Conservation (phyloP, 202 grass and related monocot species). For the Saccharum hybrid region DNA sequence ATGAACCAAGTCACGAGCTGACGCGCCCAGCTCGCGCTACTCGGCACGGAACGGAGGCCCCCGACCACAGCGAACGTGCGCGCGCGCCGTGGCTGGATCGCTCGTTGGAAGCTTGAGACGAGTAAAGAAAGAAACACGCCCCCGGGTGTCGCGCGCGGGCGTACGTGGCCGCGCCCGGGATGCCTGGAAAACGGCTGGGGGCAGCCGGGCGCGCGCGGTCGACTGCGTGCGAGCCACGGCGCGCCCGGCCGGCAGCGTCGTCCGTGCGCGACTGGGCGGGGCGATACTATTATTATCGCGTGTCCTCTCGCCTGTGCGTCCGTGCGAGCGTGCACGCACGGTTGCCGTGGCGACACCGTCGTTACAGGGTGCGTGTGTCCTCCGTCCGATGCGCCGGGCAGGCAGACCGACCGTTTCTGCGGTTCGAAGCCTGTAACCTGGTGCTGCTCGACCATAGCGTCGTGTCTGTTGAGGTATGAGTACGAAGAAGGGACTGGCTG, state of each 20-base stretch:
- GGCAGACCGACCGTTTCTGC: constrained; percentile 37
- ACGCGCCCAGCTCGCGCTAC: background rate
- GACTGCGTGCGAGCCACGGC: constrained; percentile 50
- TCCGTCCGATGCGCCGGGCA: constrained; percentile 40
- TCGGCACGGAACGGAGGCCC: background rate
- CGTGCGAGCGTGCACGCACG: constrained; percentile 24
- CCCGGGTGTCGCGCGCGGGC: background rate
- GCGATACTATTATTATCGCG: background rate
- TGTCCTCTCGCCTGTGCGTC: constrained; percentile 19
- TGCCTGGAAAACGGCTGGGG: constrained; percentile 38
- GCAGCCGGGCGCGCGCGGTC: constrained; percentile 25
- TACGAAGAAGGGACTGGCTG: background rate
- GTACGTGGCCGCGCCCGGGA: constrained; percentile 38
- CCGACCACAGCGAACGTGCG: background rate
- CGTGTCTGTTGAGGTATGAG: constrained; percentile 1
- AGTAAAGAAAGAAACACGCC: background rate
- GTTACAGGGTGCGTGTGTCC: constrained; percentile 14
- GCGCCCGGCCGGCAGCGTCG: constrained; percentile 22
- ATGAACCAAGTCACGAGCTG: background rate
- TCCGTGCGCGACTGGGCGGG: constrained; percentile 39
- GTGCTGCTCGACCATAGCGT: constrained; percentile 20
- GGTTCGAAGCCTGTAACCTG: background rate
- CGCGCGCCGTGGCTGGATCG: too few species aligned
- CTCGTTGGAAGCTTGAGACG: background rate
- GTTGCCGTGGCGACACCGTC: constrained; percentile 60